phyloP scores from a whole-genome alignment of 2,329 filamentous ascomycete species.

The Aspergillus glaucus region DNA sequence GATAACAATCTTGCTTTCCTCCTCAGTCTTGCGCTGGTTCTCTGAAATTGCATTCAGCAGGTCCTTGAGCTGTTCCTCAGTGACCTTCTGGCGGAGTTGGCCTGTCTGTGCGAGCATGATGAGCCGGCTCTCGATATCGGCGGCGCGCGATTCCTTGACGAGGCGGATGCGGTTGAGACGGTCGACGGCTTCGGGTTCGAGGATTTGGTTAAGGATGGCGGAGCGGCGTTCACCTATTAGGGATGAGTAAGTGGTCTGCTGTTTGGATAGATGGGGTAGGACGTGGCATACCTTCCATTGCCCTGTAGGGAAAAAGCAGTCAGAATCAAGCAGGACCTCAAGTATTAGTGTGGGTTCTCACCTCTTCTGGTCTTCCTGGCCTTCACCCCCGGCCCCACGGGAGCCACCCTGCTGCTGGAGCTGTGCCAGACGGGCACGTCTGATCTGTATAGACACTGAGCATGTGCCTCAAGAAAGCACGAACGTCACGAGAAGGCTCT shows the following conservation, averaged over 20 bases:
- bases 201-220: conserved; percentile 78
- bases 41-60: conserved; percentile 79
- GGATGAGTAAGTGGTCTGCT: conserved; percentile 2
- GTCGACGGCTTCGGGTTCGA: conserved; percentile 88
- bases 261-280: not conserved
- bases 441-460: conserved; percentile 55
- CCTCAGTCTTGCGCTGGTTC: conserved; percentile 51
- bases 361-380: conserved; percentile 61
- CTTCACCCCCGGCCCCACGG: conserved; percentile 44
- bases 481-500: not conserved
- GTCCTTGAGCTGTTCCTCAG: conserved; percentile 89
- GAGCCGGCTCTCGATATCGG: conserved; percentile 84
- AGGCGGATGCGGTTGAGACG: conserved; percentile 89
- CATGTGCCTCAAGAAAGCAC: not conserved
- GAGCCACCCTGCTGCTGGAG: conserved; percentile 68
- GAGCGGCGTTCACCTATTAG: conserved; percentile 27
- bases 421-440: conserved; percentile 87
- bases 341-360: conserved; percentile 31
- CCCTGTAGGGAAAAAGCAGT: conserved; percentile 20
- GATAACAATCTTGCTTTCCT: conserved; percentile 79
- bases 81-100: conserved; percentile 80
- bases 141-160: conserved; percentile 86
- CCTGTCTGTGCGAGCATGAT: conserved; percentile 86
- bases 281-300: conserved; percentile 21
- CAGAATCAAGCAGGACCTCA: not conserved